Conservation (phyloP, 805 yeast genomes). For the Cyberlindnera maritima region DNA sequence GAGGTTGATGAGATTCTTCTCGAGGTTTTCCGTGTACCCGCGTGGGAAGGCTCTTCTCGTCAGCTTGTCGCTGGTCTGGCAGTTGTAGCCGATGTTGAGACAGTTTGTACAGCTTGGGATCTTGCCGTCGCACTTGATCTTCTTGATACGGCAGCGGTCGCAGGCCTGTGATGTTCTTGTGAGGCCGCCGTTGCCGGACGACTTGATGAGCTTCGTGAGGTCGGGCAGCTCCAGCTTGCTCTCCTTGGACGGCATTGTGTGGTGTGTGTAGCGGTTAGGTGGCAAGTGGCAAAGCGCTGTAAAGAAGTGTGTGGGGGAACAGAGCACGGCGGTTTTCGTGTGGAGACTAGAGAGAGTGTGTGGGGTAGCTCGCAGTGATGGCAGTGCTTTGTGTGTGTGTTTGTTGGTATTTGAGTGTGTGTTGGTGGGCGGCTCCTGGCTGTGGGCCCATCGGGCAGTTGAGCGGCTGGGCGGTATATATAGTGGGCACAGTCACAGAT, state of each 20-base stretch:
- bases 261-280: too few species aligned
- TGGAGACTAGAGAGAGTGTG: too few species aligned
- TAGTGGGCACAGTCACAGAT: not conserved
- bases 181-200: constrained; percentile 22
- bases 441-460: not conserved
- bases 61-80: constrained; percentile 70
- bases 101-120: constrained; percentile 69
- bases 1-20: constrained; percentile 54
- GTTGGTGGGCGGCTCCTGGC: not conserved
- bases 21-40: constrained; percentile 77
- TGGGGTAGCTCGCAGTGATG: too few species aligned
- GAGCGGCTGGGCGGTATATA: not conserved
- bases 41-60: constrained; percentile 78
- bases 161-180: constrained; percentile 74
- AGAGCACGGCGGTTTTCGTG: too few species aligned
- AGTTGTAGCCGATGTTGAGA: constrained; percentile 58
- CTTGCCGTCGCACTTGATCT: constrained; percentile 72
- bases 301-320: not conserved
- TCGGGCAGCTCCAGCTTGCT: not conserved
- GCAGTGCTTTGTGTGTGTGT: too few species aligned
- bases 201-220: constrained; percentile 26
- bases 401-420: not conserved
- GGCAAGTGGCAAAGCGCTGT: not conserved
- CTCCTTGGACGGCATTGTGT: not conserved
- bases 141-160: constrained; percentile 75